A percentile compares a stretch with the other conserved stretches of the same genome.
These are phyloP conservation scores for Cephaloascus albidus DNA, from an alignment of 805 yeast genomes.

Conservation along the genomic window DNA sequence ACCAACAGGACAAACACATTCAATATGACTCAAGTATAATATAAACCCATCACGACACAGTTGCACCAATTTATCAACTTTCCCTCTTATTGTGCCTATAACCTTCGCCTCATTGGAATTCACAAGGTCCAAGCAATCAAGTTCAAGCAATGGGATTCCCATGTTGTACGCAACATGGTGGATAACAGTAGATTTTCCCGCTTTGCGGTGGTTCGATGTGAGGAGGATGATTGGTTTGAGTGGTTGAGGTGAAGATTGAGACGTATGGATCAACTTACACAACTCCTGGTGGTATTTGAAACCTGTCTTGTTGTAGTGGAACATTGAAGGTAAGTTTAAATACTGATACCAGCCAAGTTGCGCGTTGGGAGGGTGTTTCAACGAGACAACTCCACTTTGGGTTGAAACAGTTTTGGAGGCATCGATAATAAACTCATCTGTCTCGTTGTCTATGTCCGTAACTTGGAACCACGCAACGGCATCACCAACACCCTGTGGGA, in stretches of 20 bases:
- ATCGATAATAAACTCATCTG: conserved; percentile 43
- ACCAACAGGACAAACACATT: conserved; percentile 54
- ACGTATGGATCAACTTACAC: conserved; percentile 44
- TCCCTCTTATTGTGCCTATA: conserved; percentile 68
- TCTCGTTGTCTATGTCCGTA: conserved; percentile 35
- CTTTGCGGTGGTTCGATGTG: conserved; percentile 60
- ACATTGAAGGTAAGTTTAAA: conserved; percentile 29
- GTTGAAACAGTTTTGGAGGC: conserved; percentile 60
- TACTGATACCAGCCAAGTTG: conserved; percentile 36
- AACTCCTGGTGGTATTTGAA: conserved; percentile 41
- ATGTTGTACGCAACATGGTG: conserved; percentile 41
- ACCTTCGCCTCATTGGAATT: conserved; percentile 72
- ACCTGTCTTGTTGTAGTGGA: conserved; percentile 26
- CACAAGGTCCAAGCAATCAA: conserved; percentile 62
- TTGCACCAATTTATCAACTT: conserved; percentile 54
- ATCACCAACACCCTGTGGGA: conserved; percentile 59
- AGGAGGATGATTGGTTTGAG: conserved; percentile 58
- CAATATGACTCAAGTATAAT: conserved; percentile 63
- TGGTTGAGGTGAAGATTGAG: conserved; percentile 22
- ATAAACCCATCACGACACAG: conserved; percentile 30
- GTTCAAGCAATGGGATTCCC: conserved; percentile 57
- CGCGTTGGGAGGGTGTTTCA: conserved; percentile 22
- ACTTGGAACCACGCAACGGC: conserved; percentile 82
- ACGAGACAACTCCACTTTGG: conserved; percentile 51
- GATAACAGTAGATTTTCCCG: conserved; percentile 70